Evolutionary conservation across 208 protist species (phyloP).

Genomic region (Trypanosoma avium): DNA sequence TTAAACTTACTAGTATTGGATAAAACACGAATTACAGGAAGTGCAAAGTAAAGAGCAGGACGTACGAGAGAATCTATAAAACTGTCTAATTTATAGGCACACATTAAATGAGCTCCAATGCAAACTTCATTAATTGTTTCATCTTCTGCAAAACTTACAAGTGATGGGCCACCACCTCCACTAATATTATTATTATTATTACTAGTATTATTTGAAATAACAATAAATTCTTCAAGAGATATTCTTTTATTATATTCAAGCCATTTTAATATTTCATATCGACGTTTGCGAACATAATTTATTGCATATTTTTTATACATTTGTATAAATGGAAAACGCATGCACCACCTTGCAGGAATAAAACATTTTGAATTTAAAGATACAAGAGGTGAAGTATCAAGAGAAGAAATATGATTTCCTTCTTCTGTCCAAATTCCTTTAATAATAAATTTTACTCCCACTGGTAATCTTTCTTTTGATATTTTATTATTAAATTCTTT

Average conservation of each 20-base stretch:
- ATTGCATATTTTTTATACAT: conserved; percentile 11
- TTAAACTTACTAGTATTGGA: neutral
- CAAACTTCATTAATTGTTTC: conserved; percentile 19
- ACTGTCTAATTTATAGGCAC: conserved; percentile 17
- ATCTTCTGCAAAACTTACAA: conserved; percentile 13
- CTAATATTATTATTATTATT: too few species aligned
- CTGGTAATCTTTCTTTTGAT: conserved; percentile 8
- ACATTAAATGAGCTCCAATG: conserved; percentile 17
- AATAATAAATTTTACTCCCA: conserved; percentile 19
- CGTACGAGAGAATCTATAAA: conserved; percentile 14
- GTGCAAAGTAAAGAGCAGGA: conserved; percentile 24
- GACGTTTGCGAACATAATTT: neutral
- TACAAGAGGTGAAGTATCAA: neutral
- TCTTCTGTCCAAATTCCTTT: conserved; percentile 8
- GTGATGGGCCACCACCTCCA: conserved; percentile 18
- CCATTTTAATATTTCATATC: neutral
- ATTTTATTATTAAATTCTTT: conserved; percentile 10
- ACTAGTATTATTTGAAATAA: too few species aligned
- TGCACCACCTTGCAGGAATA: conserved; percentile 12
- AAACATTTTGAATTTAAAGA: neutral
- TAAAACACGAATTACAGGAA: conserved; percentile 1
- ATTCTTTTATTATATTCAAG: conserved; percentile 2
- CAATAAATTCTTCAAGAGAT: neutral
- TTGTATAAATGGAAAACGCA: conserved; percentile 2
- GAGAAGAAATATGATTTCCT: neutral